Evolutionary conservation across 805 yeast species (phyloP).

Genomic region (Yamadazyma insecticola): DNA sequence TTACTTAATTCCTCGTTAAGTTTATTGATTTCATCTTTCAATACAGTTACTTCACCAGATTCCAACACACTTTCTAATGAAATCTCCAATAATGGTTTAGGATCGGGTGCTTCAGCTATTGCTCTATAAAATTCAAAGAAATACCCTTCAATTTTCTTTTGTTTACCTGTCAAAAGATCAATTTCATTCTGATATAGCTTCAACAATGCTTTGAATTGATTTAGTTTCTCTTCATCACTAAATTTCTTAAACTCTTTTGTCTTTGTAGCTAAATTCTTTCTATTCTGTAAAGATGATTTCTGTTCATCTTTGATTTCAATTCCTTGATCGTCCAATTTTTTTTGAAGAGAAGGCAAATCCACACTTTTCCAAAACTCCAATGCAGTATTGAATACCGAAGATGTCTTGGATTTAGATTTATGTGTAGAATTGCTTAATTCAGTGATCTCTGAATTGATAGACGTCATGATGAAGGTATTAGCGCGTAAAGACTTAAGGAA

Average conservation of each 20-base stretch:
- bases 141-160: constrained; percentile 66
- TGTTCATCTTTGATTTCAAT: constrained; percentile 68
- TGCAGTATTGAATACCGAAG: constrained; percentile 48
- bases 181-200: constrained; percentile 83
- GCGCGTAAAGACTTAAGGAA: too few species aligned
- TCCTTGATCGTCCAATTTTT: constrained; percentile 69
- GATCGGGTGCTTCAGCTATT: constrained; percentile 90
- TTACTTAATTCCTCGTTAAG: constrained; percentile 57
- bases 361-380: constrained; percentile 72
- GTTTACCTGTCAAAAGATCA: constrained; percentile 73
- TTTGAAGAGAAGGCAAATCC: constrained; percentile 66
- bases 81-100: constrained; percentile 71
- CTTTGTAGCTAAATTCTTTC: constrained; percentile 73
- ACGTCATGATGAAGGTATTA: too few species aligned
- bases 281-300: constrained; percentile 56
- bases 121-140: constrained; percentile 72
- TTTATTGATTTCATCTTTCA: constrained; percentile 46
- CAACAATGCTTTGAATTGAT: constrained; percentile 61
- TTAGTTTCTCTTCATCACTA: constrained; percentile 60
- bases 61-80: constrained; percentile 61
- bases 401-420: constrained; percentile 4
- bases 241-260: constrained; percentile 85
- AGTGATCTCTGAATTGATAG: background rate
- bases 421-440: background rate
- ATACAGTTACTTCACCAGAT: constrained; percentile 46